These are phyloP conservation scores for Pleurotus tuoliensis DNA, from an alignment of 768 basidiomycete genomes.

Conservation along the genomic window DNA sequence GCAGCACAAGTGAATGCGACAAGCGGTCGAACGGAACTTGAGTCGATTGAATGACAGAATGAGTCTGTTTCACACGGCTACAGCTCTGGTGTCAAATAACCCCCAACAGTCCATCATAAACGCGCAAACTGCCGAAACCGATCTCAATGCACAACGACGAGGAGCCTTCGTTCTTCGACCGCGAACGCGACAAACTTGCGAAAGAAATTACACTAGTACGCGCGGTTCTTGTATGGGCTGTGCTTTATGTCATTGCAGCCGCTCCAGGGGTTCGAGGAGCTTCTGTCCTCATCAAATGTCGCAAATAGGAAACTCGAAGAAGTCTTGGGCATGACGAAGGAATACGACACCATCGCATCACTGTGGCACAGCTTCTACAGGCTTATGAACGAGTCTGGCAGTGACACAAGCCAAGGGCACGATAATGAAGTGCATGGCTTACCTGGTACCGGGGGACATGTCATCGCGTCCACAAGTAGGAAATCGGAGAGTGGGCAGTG, in stretches of 20 bases:
- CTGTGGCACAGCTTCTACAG: constrained; percentile 82
- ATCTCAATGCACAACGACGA: constrained; percentile 30
- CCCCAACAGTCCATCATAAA: constrained; percentile 6
- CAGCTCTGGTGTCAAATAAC: background rate
- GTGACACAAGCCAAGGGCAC: constrained; percentile 24
- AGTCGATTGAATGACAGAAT: no score
- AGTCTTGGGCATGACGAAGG: constrained; percentile 86
- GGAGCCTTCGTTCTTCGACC: constrained; percentile 68
- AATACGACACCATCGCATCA: constrained; percentile 84
- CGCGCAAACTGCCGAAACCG: background rate
- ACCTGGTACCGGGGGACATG: constrained; percentile 73
- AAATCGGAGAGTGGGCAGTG: constrained; percentile 8
- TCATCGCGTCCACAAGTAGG: constrained; percentile 31
- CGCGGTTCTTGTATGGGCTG: background rate
- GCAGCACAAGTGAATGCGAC: no score
- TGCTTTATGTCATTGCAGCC: background rate
- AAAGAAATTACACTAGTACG: constrained; percentile 71
- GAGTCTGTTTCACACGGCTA: background rate
- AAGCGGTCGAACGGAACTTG: no score
- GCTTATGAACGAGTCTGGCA: constrained; percentile 53
- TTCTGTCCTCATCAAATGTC: constrained; percentile 79
- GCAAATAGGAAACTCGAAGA: constrained; percentile 92
- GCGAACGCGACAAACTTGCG: constrained; percentile 71
- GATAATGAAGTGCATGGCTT: constrained; percentile 25
- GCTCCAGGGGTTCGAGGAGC: constrained; percentile 78